These are phyloP conservation scores for Tolypocladium pustulatum DNA, from an alignment of 2,329 filamentous ascomycete species.

Conservation along the genomic window DNA sequence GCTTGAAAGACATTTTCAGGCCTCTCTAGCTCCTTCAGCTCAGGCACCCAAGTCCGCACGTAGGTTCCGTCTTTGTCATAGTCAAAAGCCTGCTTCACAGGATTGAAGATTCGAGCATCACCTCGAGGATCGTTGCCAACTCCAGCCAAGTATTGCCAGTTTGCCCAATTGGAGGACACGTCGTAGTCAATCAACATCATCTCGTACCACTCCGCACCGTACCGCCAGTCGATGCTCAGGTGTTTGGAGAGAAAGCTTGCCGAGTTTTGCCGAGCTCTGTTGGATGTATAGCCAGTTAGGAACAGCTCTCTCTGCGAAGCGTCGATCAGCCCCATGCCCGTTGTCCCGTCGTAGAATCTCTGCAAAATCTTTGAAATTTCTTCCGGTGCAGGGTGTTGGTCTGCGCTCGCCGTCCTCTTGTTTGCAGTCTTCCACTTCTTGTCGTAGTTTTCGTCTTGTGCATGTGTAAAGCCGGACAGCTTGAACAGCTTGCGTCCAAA, in stretches of 20 bases:
- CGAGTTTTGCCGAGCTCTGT: conserved; percentile 66
- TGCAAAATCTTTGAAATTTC: conserved; percentile 39
- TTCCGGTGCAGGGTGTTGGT: conserved; percentile 29
- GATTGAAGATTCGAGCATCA: conserved; percentile 67
- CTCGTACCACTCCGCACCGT: conserved; percentile 78
- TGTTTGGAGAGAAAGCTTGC: conserved; percentile 66
- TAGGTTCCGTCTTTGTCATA: conserved; percentile 64
- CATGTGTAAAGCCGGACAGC: conserved; percentile 50
- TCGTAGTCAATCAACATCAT: conserved; percentile 67
- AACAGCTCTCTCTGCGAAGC: conserved; percentile 65
- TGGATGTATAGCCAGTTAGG: conserved; percentile 69
- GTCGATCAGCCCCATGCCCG: conserved; percentile 68
- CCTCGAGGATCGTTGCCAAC: conserved; percentile 71
- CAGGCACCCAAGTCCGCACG: conserved; percentile 62
- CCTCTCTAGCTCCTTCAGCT: conserved; percentile 44
- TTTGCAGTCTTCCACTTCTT: conserved; percentile 39
- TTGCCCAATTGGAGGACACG: conserved; percentile 66
- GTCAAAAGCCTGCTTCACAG: conserved; percentile 69
- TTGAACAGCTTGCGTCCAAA: conserved; percentile 56
- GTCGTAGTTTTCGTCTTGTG: conserved; percentile 28
- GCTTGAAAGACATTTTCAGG: conserved; percentile 57
- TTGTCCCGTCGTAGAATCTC: conserved; percentile 55
- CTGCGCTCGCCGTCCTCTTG: conserved; percentile 13
- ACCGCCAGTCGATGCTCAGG: conserved; percentile 65
- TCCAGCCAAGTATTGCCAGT: conserved; percentile 74